A percentile compares a stretch with the other conserved stretches of the same genome.
Conservation (phyloP, 257 asterid species). For the Perilla frutescens region DNA sequence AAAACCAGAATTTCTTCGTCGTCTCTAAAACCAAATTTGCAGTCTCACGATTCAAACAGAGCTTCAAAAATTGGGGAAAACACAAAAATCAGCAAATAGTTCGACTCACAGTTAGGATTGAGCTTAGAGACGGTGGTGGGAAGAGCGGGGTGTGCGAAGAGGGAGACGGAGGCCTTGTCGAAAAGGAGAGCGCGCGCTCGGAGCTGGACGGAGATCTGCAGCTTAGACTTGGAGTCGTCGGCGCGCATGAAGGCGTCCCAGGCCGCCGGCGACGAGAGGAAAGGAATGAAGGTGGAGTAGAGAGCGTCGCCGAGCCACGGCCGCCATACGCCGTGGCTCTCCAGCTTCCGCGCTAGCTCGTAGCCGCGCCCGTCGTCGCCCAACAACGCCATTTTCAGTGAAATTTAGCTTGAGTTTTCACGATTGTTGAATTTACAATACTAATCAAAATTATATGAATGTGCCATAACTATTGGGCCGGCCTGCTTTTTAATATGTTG, state of each 20-base stretch:
- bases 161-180: slow-evolving; percentile 80
- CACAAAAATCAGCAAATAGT: background rate
- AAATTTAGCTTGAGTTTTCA: slow-evolving; percentile 2
- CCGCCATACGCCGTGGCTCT: slow-evolving; percentile 86
- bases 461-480: background rate
- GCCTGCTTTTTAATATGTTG: background rate
- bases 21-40: background rate
- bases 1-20: background rate
- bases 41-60: slow-evolving; percentile 7
- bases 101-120: slow-evolving; percentile 71
- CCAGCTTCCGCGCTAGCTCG: slow-evolving; percentile 94
- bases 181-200: slow-evolving; percentile 92
- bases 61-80: slow-evolving; percentile 22
- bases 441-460: background rate
- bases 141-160: slow-evolving; percentile 48
- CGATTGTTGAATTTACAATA: background rate
- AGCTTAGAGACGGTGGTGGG: slow-evolving; percentile 61
- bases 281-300: slow-evolving; percentile 67
- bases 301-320: slow-evolving; percentile 87
- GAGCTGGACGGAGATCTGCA: slow-evolving; percentile 86
- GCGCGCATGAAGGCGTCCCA: slow-evolving; percentile 92
- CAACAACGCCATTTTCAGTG: slow-evolving; percentile 60
- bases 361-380: slow-evolving; percentile 94
- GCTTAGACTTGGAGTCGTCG: slow-evolving; percentile 62
- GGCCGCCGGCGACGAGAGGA: slow-evolving; percentile 68